Base-by-base conservation (phyloP, 257 asterid species). In the Craterostigma plantagineum region DNA sequence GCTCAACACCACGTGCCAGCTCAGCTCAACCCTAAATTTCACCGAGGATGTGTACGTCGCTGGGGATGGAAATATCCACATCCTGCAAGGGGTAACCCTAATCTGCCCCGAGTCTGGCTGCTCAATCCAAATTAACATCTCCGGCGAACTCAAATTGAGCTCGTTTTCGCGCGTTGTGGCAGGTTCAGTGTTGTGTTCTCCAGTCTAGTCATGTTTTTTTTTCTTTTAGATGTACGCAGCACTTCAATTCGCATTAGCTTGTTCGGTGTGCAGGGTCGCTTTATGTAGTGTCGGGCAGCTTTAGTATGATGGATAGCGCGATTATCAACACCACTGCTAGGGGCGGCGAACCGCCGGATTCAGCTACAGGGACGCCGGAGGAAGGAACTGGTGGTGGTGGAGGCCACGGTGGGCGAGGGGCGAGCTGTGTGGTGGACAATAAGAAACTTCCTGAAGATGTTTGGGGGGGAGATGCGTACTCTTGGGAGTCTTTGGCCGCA, bases 321-420 rank as follows among this genome's bases (percentile, higher is more conserved):
- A 51, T 63, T 52, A 84, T 83, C 42, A 77, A 83, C 54, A 83
- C 92, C 11, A 76, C 95, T 10, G 99, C 75, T 15, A 64, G 74
- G 52, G 99, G 94, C 0, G 95, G 95, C 45, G 56, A 75, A 33
- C 69, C 99, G 0, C 98, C 98, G 2, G 13, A 75, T 0, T 91
- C 77, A 82, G 79, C 98, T 10, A 90, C 81, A 54, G 95, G 99
- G 58, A 79, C 94, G 4, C 99, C 99, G 0, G 90, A 72, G 58
- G 91, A 87, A 35, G 51, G 70, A 50, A 93, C 82, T 46, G 98
- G 95, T 48, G 92, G 86, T 0, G 98, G 98, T 10, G 98, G 98
- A 43, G 98, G 98, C 8, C 82, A 83, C 59, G 98, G 98, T 9
- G 98, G 95, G 3, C 67, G 98, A 50, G 98, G 95, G 3, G 98